Base-by-base conservation (phyloP, 2,329 filamentous ascomycete species). In the Pseudogymnoascus sp. region DNA sequence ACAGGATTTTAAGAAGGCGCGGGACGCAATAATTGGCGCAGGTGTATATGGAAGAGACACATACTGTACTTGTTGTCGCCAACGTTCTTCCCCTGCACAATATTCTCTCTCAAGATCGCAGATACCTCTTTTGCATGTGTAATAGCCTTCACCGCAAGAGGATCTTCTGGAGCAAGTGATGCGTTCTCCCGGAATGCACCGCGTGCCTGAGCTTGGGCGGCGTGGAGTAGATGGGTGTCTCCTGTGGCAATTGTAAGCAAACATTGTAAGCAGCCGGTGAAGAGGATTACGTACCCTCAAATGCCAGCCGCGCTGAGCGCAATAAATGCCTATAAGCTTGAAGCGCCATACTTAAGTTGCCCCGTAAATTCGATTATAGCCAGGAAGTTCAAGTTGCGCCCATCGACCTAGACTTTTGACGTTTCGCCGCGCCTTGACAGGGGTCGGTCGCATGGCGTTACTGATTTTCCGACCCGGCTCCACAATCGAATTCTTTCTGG, bases 111-210 rank as follows among this genome's bases (percentile, higher is more conserved):
- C 65, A 99, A 73, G 63, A 97, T 88, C 66, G 83, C 82, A 2
- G 93, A 90, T 2, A 97, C 87, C 41, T 95, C 90, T 65, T 93
- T 80, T 7, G 93, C 95, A 71, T 96, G 87, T 67, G 87, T 78
- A 65, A 99, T 85, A 8, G 87, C 86, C 63, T 85, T 81, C 12
- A 80, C 76, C 0, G 84, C 79, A 63, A 86, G 83, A 11, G 86
- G 78, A 63, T 85, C 84, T 11, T 80, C 77, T 0, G 83, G 75
- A 4, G 83, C 76, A 9, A 91, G 76, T 2, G 79, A 75, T 45
- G 85, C 82, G 68, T 90, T 89, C 62, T 82, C 78, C 61, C 87
- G 84, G 75, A 99, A 99, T 14, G 83, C 83, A 49, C 81, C 78
- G 62, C 92, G 89, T 64, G 91, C 93, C 74, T 91, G 83, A 61